Evolutionary conservation across 1,139 yeast species (phyloP).

Genomic region (Eremothecium cymbalariae): DNA sequence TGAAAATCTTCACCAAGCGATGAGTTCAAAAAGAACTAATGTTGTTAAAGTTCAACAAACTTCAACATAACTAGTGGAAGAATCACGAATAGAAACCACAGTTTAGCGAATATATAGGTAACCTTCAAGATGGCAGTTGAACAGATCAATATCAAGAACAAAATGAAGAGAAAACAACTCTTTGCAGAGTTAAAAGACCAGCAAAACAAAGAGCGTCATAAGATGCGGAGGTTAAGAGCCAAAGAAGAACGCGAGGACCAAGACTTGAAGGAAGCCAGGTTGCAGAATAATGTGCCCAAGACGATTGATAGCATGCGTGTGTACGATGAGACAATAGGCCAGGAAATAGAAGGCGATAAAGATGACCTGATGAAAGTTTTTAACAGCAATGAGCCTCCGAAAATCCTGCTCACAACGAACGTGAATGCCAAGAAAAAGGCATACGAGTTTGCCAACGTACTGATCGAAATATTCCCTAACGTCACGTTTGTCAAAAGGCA

Average conservation of each 20-base stretch:
- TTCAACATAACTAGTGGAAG: too few species aligned
- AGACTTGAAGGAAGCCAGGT: conserved; percentile 67
- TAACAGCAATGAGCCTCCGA: conserved; percentile 42
- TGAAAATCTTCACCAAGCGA: too few species aligned
- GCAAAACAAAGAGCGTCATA: conserved; percentile 69
- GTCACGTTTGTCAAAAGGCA: conserved; percentile 82
- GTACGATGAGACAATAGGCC: conserved; percentile 72
- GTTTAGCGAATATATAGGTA: conserved; percentile 14
- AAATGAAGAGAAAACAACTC: conserved; percentile 70
- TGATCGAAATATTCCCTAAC: conserved; percentile 79
- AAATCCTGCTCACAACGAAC: conserved; percentile 81
- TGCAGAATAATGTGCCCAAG: conserved; percentile 71
- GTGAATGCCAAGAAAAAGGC: conserved; percentile 80
- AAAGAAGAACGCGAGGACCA: conserved; percentile 80
- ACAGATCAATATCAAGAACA: conserved; percentile 50
- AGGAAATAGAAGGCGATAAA: conserved; percentile 69
- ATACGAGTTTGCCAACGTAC: conserved; percentile 79
- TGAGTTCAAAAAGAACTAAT: conserved; percentile 5
- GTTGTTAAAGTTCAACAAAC: background rate
- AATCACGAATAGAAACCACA: too few species aligned
- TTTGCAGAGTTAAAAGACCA: conserved; percentile 69
- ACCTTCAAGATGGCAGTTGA: conserved; percentile 22
- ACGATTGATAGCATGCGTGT: conserved; percentile 87
- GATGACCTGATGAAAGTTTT: conserved; percentile 36
- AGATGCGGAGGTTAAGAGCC: conserved; percentile 65